Base-by-base conservation (phyloP, 495 filamentous ascomycete species). In the Venustampulla echinocandica region DNA sequence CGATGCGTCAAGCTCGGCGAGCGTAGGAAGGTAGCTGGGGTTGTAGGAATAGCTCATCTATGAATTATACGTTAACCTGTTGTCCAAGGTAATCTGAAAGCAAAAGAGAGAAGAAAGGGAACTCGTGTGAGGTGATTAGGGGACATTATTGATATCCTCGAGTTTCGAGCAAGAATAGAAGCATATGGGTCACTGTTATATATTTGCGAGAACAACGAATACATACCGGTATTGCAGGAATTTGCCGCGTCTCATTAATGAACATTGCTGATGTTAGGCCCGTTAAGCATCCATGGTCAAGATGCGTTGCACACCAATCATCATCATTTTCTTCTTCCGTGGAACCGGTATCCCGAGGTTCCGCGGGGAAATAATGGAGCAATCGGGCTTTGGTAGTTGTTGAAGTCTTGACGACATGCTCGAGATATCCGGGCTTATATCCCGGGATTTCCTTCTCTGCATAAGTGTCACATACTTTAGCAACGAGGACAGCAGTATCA, bases 201-300 rank as follows among this genome's bases (percentile, higher is more conserved):
- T n/a, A 30, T 30, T 30, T 30, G 7, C 7, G 27, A 7, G 7
- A 7, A 7, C 27, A 37, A 11, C 6, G 6, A 6, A 37, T 11
- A 40, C 60, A 61, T 10, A 42, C 50, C 0, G 66, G 67, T 1
- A 69, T 47, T 13, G 61, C 62, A 3, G 71, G 67, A n/a, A 65
- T 65, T 52, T 64, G 62, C 28, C 59, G 57, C 10, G 70, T 64
- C 65, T 97, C 90, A 61, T 97, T 87, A 52, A 96, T 72, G 61
- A 94, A 99, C 86, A 97, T 92, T 32, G 90, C 88, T 4, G 84
- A 88, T 0, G 93, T 99, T 23, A 99, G 72, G 14, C 92, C 92
- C 0, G 89, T 95, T 19, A 98, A 70, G 61, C 92, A 96, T 40
- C 90, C 88, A 53, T 95, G 87, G 61, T 95, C 90, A 39, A 90